Conservation (phyloP, 352 stramenopile species). For the Blastocystis sp. region DNA sequence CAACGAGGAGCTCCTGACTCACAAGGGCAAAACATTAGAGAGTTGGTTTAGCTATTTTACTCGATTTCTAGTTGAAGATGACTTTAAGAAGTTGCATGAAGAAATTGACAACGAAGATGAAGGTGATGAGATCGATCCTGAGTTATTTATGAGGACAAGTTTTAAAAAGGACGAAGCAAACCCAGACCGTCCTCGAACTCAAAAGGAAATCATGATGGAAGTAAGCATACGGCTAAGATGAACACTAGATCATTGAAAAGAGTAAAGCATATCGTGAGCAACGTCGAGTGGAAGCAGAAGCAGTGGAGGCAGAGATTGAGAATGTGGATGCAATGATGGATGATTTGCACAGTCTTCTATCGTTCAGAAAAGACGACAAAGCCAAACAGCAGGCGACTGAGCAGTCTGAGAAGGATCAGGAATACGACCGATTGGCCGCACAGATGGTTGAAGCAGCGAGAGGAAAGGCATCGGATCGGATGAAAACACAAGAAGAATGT, state of each 20-base stretch:
- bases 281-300: not conserved
- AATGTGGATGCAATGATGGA: conserved; percentile 57
- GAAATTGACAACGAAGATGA: not conserved
- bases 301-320: conserved; percentile 23
- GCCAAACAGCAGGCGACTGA: not conserved
- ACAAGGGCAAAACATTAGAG: conserved; percentile 29
- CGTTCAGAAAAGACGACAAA: conserved; percentile 23
- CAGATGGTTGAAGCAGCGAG: not conserved
- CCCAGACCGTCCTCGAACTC: conserved; percentile 6
- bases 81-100: conserved; percentile 52
- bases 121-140: not conserved
- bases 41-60: not conserved
- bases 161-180: not conserved
- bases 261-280: conserved; percentile 47
- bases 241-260: conserved; percentile 52
- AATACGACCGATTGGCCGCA: conserved; percentile 6
- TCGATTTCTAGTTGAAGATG: conserved; percentile 17
- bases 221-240: not conserved
- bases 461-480: conserved; percentile 34
- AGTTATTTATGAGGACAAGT: conserved; percentile 32
- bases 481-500: conserved; percentile 55
- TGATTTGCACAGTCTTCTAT: conserved; percentile 35
- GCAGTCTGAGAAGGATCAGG: not conserved
- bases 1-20: conserved; percentile 43
- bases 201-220: conserved; percentile 63